A percentile compares a stretch with the other conserved stretches of the same genome.
phyloP scores from a whole-genome alignment of 805 yeast species.

The Kodamaea leandrae region DNA sequence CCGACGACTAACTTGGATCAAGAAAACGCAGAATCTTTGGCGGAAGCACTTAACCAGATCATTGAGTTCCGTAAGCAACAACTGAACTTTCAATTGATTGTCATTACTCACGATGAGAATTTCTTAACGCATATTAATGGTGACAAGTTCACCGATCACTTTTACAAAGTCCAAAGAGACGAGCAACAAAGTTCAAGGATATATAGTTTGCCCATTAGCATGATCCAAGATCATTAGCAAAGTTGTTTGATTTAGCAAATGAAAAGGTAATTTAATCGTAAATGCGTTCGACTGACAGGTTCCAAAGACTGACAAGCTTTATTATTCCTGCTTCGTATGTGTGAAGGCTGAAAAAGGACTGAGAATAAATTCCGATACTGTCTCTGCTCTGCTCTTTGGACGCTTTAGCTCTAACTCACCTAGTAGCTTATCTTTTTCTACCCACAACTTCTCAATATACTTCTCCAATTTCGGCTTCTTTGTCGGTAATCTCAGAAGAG shows the following conservation, averaged over 20 bases:
- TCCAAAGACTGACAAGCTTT: too few species aligned
- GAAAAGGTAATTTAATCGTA: too few species aligned
- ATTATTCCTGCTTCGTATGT: too few species aligned
- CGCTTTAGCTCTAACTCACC: neutral
- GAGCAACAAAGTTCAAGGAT: conserved; percentile 79
- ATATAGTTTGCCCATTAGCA: conserved; percentile 42
- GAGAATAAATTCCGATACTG: too few species aligned
- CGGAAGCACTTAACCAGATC: conserved; percentile 71
- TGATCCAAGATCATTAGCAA: conserved; percentile 31
- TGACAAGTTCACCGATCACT: conserved; percentile 78
- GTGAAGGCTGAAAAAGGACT: too few species aligned
- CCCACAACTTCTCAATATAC: conserved; percentile 78
- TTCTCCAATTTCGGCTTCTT: conserved; percentile 59
- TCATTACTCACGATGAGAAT: conserved; percentile 94
- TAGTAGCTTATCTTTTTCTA: conserved; percentile 52
- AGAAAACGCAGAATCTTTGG: conserved; percentile 85
- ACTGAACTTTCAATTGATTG: conserved; percentile 87
- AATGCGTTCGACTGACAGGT: too few species aligned
- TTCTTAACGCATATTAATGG: conserved; percentile 86
- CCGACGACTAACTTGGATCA: conserved; percentile 95
- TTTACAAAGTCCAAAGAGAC: conserved; percentile 77
- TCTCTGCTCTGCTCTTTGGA: neutral
- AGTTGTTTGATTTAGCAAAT: too few species aligned
- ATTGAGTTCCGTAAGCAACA: conserved; percentile 74
- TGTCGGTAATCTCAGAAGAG: conserved; percentile 47